These are phyloP conservation scores for Cordyceps tenuipes DNA, from an alignment of 2,329 filamentous ascomycete species.

Conservation along the genomic window DNA sequence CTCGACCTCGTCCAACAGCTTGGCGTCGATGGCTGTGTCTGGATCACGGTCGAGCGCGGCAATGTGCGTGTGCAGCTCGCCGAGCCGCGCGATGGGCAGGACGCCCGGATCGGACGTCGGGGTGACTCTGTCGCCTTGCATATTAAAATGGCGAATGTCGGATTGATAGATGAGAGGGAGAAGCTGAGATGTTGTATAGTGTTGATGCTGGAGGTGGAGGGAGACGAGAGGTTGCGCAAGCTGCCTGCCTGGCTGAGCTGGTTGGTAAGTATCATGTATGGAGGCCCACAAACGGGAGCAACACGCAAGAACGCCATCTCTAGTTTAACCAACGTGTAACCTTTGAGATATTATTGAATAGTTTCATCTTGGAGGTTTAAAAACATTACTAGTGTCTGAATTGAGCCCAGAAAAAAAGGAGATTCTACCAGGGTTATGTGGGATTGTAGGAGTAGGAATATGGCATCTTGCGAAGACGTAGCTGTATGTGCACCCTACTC, in stretches of 20 bases:
- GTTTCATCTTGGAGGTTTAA: too few relatives aligned
- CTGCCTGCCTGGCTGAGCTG: not conserved
- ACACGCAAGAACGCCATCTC: too few relatives aligned
- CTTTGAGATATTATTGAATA: too few relatives aligned
- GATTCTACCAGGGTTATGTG: too few relatives aligned
- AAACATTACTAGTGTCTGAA: too few relatives aligned
- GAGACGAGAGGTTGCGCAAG: not conserved
- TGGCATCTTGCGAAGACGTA: too few relatives aligned
- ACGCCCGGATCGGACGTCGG: constrained; percentile 31
- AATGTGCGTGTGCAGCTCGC: constrained; percentile 47
- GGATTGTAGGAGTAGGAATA: too few relatives aligned
- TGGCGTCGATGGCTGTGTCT: constrained; percentile 33
- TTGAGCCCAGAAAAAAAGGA: too few relatives aligned
- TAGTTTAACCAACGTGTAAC: too few relatives aligned
- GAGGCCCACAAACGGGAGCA: not conserved
- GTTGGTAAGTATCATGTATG: not conserved
- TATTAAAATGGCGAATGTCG: not conserved
- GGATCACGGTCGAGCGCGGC: constrained; percentile 38
- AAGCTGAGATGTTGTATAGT: not conserved
- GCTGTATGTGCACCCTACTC: too few relatives aligned
- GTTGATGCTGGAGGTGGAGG: not conserved
- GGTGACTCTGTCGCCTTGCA: constrained; percentile 20
- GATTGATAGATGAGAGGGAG: not conserved
- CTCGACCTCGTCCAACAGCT: constrained; percentile 51
- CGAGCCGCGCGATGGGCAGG: constrained; percentile 42